A percentile compares a stretch with the other conserved stretches of the same genome.
Evolutionary conservation across 2,329 filamentous ascomycete genomes (phyloP).

Genomic region (Onygenales sp.): DNA sequence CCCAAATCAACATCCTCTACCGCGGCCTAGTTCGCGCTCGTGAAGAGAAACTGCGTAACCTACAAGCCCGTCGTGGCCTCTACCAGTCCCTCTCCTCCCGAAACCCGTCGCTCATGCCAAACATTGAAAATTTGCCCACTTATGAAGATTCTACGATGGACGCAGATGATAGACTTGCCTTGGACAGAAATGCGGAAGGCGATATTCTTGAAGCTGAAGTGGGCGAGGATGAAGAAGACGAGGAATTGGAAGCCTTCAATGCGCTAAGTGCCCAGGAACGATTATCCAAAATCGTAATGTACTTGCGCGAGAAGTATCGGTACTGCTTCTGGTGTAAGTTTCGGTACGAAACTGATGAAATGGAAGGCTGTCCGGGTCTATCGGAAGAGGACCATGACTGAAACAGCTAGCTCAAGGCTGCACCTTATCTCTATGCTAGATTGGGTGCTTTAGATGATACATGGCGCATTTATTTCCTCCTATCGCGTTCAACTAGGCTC

Average conservation of each 20-base stretch:
- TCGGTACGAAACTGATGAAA: constrained; percentile 56
- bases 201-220: constrained; percentile 43
- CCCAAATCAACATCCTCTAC: constrained; percentile 68
- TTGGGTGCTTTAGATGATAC: neutral
- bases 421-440: neutral
- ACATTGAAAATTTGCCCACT: constrained; percentile 23
- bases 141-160: constrained; percentile 59
- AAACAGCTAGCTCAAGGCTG: constrained; percentile 14
- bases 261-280: constrained; percentile 57
- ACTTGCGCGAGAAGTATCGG: constrained; percentile 59
- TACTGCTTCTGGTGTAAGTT: constrained; percentile 99
- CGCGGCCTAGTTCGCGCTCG: constrained; percentile 62
- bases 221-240: constrained; percentile 62
- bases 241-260: constrained; percentile 72
- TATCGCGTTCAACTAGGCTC: neutral
- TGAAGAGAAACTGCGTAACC: constrained; percentile 60
- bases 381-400: constrained; percentile 74
- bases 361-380: constrained; percentile 83
- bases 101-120: constrained; percentile 2
- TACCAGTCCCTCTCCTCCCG: constrained; percentile 48
- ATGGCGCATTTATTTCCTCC: neutral
- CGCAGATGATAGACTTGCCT: constrained; percentile 59
- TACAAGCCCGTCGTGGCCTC: constrained; percentile 55
- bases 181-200: constrained; percentile 46
- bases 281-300: constrained; percentile 55